Evolutionary conservation across 352 stramenopile species (phyloP).

Genomic region (Globisporangium paroecandrum): DNA sequence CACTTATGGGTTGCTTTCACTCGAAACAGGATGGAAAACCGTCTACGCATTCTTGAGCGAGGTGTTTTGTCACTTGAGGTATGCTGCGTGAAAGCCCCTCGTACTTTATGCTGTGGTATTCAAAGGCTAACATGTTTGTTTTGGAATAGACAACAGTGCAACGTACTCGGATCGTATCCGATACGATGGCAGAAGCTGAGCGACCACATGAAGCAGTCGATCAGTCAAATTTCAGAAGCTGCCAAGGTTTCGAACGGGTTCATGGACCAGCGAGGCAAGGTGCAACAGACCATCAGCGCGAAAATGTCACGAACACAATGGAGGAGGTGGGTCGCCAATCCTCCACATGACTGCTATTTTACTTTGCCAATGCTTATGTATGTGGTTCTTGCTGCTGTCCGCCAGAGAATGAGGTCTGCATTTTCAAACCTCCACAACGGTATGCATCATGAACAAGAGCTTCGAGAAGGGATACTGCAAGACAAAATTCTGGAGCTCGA

Average conservation of each 20-base stretch:
- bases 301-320: background rate
- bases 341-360: background rate
- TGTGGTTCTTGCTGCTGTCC: background rate
- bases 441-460: slow-evolving; percentile 7
- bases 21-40: slow-evolving; percentile 17
- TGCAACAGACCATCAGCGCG: background rate
- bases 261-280: background rate
- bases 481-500: slow-evolving; percentile 14
- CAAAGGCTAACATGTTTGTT: background rate
- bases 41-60: slow-evolving; percentile 17
- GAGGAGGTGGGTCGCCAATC: slow-evolving; percentile 1
- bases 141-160: background rate
- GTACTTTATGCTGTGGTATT: background rate
- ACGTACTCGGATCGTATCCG: slow-evolving; percentile 2
- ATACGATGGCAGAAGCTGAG: background rate
- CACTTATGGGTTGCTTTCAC: background rate
- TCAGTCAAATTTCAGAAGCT: background rate
- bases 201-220: background rate
- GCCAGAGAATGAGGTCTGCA: slow-evolving; percentile 6
- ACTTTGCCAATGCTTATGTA: background rate
- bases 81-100: background rate
- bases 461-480: slow-evolving; percentile 12
- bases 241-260: background rate
- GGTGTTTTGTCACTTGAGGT: slow-evolving; percentile 15
- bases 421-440: background rate